A percentile compares a stretch with the other conserved stretches of the same genome.
Conservation (phyloP, 306 rosid genomes). For the Cicer pinnatifidum region DNA sequence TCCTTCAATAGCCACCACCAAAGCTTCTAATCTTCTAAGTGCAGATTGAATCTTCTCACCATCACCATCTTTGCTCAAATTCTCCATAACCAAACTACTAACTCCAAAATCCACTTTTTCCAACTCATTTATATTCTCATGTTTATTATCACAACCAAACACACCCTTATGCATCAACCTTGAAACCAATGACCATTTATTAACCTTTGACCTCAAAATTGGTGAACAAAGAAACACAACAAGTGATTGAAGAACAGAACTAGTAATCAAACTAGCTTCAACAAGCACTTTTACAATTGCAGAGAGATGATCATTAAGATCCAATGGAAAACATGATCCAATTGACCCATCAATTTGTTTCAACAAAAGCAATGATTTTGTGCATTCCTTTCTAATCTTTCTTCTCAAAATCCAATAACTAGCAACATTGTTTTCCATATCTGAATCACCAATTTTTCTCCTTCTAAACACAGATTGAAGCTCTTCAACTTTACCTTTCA, state of each 20-base stretch:
- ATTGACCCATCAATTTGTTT: conserved; percentile 54
- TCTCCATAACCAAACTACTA: conserved; percentile 41
- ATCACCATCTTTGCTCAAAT: conserved; percentile 43
- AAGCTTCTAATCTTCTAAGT: conserved; percentile 53
- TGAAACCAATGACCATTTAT: conserved; percentile 74
- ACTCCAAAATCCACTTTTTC: conserved; percentile 66
- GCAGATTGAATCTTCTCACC: conserved; percentile 55
- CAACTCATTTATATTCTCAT: conserved; percentile 55
- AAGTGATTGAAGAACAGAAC: conserved; percentile 57
- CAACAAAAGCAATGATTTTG: conserved; percentile 51
- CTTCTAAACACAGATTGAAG: conserved; percentile 69
- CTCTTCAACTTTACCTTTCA: conserved; percentile 56
- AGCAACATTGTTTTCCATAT: conserved; percentile 46
- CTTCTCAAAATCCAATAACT: conserved; percentile 55
- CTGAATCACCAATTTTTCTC: conserved; percentile 55
- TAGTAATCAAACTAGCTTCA: conserved; percentile 62
- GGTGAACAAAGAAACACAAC: conserved; percentile 60
- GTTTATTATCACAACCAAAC: conserved; percentile 33
- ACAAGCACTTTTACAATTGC: conserved; percentile 64
- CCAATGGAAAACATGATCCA: conserved; percentile 36
- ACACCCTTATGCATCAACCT: conserved; percentile 62
- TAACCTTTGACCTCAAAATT: conserved; percentile 57
- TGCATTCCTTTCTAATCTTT: conserved; percentile 56
- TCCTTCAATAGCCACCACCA: conserved; percentile 59
- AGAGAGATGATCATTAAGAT: conserved; percentile 52